phyloP scores from a whole-genome alignment of 495 filamentous ascomycete species.

The Aspergillus conjunctus region DNA sequence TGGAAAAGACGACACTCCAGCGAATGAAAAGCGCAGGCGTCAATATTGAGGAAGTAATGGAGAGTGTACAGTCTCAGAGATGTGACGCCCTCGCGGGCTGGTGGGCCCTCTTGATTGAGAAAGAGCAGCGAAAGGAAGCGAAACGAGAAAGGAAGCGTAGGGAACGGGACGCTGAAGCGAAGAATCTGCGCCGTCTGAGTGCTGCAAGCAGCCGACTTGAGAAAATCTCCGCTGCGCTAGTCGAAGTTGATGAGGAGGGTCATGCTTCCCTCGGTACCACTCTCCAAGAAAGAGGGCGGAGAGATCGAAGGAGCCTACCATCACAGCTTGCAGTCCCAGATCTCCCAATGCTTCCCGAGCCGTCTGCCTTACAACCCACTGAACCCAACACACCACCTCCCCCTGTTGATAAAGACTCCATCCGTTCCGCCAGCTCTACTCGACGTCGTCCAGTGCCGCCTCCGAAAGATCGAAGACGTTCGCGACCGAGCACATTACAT shows the following conservation, averaged over 20 bases:
- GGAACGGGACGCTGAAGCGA: conserved; percentile 79
- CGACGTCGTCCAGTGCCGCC: conserved; percentile 74
- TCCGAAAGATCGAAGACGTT: conserved; percentile 78
- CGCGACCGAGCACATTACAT: conserved; percentile 76
- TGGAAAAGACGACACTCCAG: conserved; percentile 90
- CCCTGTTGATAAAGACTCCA: conserved; percentile 77
- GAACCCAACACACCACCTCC: conserved; percentile 52
- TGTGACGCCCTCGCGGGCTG: conserved; percentile 91
- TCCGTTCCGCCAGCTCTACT: conserved; percentile 70
- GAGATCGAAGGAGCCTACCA: conserved; percentile 59
- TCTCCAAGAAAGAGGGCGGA: conserved; percentile 50
- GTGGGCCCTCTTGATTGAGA: conserved; percentile 95
- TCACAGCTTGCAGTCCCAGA: conserved; percentile 60
- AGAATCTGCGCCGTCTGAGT: conserved; percentile 78
- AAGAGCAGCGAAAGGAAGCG: conserved; percentile 87
- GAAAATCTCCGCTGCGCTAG: conserved; percentile 69
- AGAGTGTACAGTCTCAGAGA: conserved; percentile 85
- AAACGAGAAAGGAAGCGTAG: conserved; percentile 82
- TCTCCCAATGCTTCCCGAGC: conserved; percentile 72
- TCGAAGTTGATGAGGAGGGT: conserved; percentile 75
- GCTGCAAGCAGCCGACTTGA: conserved; percentile 84
- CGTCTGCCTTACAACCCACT: conserved; percentile 39
- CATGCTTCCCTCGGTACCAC: conserved; percentile 35
- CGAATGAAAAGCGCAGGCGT: conserved; percentile 95
- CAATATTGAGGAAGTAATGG: conserved; percentile 90